Percentiles rank a stretch among this genome's conserved stretches.
phyloP scores from a whole-genome alignment of 108 stramenopile genomes.

The Bacterosira constricta region DNA sequence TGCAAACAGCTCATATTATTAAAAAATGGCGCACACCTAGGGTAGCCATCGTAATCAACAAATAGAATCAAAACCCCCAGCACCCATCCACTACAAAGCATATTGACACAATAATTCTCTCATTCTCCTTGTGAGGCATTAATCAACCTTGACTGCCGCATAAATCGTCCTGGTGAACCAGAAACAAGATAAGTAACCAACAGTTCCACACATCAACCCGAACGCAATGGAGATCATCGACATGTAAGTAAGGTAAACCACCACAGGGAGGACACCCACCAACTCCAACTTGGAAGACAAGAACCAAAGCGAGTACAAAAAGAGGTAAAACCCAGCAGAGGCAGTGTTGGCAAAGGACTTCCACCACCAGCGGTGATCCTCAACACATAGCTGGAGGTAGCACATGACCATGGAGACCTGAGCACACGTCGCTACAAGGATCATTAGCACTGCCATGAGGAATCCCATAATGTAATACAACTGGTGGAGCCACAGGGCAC shows the following conservation, averaged over 20 bases:
- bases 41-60: no score
- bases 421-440: conserved; percentile 94
- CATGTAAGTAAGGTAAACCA: conserved; percentile 99
- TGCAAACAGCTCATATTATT: no score
- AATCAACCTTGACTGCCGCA: conserved; percentile 87
- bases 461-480: conserved; percentile 99
- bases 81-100: background rate
- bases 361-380: conserved; percentile 99
- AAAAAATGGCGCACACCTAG: no score
- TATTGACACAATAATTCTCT: background rate
- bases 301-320: conserved; percentile 97
- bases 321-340: conserved; percentile 93
- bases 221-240: conserved; percentile 92
- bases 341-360: conserved; percentile 96
- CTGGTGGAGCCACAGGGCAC: conserved; percentile 97
- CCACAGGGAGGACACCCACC: conserved; percentile 81
- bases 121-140: background rate
- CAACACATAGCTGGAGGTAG: conserved; percentile 98
- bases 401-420: conserved; percentile 96
- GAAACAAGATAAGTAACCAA: conserved; percentile 86
- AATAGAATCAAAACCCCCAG: no score
- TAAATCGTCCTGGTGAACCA: conserved; percentile 88
- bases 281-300: conserved; percentile 86
- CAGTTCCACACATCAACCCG: conserved; percentile 92
- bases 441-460: conserved; percentile 92